Conservation (phyloP, 116 monocot genomes). For the Posidonia oceanica region DNA sequence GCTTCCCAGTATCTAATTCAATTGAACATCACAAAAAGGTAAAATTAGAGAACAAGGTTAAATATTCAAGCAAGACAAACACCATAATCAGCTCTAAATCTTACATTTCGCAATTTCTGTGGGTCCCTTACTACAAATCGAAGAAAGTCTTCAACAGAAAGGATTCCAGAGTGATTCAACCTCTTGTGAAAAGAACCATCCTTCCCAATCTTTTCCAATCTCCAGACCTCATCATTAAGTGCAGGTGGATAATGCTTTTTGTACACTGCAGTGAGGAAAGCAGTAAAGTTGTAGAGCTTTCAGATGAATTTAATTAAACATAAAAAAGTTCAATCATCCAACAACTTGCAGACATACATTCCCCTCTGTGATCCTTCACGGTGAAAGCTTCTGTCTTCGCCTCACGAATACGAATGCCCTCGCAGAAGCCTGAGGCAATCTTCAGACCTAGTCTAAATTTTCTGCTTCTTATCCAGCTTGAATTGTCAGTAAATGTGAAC, state of each 20-base stretch:
- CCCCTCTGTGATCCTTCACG: slow-evolving; percentile 44
- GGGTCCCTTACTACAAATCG: slow-evolving; percentile 52
- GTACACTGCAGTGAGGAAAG: slow-evolving; percentile 38
- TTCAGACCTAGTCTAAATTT: slow-evolving; percentile 81
- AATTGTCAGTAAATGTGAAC: slow-evolving; percentile 85
- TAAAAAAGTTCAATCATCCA: neutral
- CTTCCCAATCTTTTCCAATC: slow-evolving; percentile 97
- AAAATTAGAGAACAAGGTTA: neutral
- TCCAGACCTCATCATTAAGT: slow-evolving; percentile 81
- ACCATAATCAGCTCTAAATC: slow-evolving; percentile 1
- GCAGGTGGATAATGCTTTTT: slow-evolving; percentile 93
- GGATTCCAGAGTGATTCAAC: slow-evolving; percentile 49
- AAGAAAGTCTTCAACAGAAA: slow-evolving; percentile 78
- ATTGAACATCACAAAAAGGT: neutral
- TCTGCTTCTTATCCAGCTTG: slow-evolving; percentile 90
- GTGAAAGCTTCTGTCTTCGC: slow-evolving; percentile 80
- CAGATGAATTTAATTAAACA: neutral
- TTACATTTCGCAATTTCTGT: slow-evolving; percentile 61
- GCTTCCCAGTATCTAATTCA: slow-evolving; percentile 78
- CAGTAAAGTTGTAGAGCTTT: neutral
- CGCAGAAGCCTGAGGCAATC: slow-evolving; percentile 39
- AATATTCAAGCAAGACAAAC: neutral
- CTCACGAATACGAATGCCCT: slow-evolving; percentile 58
- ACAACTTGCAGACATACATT: slow-evolving; percentile 8
- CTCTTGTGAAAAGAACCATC: slow-evolving; percentile 89